These are phyloP conservation scores for Ceratocystis lukuohia DNA, from an alignment of 2,329 filamentous ascomycete species.

Conservation along the genomic window DNA sequence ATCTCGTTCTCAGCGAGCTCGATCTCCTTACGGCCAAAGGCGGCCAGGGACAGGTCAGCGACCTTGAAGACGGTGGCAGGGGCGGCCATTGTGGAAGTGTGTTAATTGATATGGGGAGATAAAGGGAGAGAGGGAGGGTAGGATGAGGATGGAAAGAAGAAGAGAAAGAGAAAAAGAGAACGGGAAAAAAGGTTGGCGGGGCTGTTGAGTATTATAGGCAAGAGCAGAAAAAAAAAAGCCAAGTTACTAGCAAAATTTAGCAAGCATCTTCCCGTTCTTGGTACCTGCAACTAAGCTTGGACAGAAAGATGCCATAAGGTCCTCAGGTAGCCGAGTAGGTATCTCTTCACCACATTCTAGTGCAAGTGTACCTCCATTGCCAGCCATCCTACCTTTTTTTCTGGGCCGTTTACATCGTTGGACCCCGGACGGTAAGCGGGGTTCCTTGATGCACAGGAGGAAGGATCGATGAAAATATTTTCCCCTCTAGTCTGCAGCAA, in stretches of 20 bases:
- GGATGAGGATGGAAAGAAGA: constrained; percentile 16
- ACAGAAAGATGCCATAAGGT: neutral
- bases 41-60: constrained; percentile 91
- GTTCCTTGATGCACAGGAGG: constrained; percentile 2
- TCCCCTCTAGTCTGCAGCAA: neutral
- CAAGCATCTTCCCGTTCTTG: constrained; percentile 7
- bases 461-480: constrained; percentile 3
- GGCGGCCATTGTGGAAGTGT: constrained; percentile 45
- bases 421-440: constrained; percentile 10
- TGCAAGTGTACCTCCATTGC: neutral
- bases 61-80: constrained; percentile 95
- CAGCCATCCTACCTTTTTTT: neutral
- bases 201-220: constrained; percentile 9
- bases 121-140: constrained; percentile 20
- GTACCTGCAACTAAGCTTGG: constrained; percentile 3
- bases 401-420: neutral
- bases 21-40: constrained; percentile 98
- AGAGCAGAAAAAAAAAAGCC: constrained; percentile 3
- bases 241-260: neutral
- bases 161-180: constrained; percentile 3
- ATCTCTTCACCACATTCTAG: constrained; percentile 2
- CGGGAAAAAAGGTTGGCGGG: constrained; percentile 8
- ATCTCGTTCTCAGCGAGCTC: constrained; percentile 94
- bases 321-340: neutral
- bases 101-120: constrained; percentile 20